phyloP scores from a whole-genome alignment of 2,329 filamentous ascomycete genomes.

The Cyphellophora attinorum region DNA sequence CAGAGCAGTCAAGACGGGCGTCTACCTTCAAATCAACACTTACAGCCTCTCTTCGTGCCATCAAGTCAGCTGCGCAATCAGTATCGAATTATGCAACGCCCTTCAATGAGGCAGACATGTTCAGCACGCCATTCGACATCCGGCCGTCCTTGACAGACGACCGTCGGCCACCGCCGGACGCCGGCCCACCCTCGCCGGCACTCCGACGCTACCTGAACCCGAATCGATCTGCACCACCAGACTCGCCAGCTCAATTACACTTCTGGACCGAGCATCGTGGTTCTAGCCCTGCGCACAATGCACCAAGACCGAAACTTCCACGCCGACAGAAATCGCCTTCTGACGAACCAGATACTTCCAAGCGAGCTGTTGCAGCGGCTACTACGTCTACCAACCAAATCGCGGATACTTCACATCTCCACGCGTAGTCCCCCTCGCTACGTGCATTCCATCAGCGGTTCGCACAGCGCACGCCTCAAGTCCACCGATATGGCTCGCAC shows the following conservation, averaged over 20 bases:
- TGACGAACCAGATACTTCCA: too few relatives aligned
- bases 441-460: slow-evolving; percentile 36
- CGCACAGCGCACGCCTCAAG: slow-evolving; percentile 19
- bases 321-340: too few relatives aligned
- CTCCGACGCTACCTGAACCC: slow-evolving; percentile 54
- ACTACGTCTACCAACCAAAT: not conserved
- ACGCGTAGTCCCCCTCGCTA: slow-evolving; percentile 55
- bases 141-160: slow-evolving; percentile 51
- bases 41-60: slow-evolving; percentile 51
- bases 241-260: slow-evolving; percentile 36
- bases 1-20: slow-evolving; percentile 21
- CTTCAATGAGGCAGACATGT: slow-evolving; percentile 33
- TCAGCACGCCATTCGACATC: slow-evolving; percentile 46
- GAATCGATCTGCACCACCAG: slow-evolving; percentile 9
- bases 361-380: too few relatives aligned
- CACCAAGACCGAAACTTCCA: not conserved
- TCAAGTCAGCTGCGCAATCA: slow-evolving; percentile 52
- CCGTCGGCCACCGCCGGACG: slow-evolving; percentile 46
- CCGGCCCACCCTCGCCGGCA: slow-evolving; percentile 45
- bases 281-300: slow-evolving; percentile 20
- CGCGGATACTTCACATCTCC: slow-evolving; percentile 22
- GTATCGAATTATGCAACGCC: slow-evolving; percentile 50
- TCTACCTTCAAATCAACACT: slow-evolving; percentile 53
- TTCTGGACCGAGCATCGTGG: slow-evolving; percentile 30
- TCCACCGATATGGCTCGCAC: slow-evolving; percentile 24